phyloP scores from a whole-genome alignment of 441 rosid genomes.

The Hura crepitans region DNA sequence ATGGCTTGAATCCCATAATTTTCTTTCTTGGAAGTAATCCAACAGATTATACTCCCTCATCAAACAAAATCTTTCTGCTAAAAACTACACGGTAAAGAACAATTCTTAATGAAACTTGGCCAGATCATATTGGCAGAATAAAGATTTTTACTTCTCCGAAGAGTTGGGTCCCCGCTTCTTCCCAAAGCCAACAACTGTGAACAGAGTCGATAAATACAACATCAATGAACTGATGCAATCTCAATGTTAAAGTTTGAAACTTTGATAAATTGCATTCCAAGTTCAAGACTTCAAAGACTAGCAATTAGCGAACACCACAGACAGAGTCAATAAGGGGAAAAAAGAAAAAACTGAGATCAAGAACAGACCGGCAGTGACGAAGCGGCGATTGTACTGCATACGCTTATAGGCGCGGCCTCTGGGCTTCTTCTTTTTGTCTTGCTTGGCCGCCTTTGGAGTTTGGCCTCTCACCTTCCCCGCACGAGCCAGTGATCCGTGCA shows the following conservation, averaged over 20 bases:
- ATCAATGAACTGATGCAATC: neutral
- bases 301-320: too few relatives aligned
- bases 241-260: neutral
- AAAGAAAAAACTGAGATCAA: neutral
- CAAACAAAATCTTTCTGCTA: neutral
- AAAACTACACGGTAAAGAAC: neutral
- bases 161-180: constrained; percentile 57
- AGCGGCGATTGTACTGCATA: constrained; percentile 74
- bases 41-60: neutral
- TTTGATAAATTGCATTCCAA: neutral
- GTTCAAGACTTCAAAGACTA: neutral
- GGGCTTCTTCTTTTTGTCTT: constrained; percentile 81
- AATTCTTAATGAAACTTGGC: neutral
- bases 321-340: too few relatives aligned
- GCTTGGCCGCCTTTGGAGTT: constrained; percentile 70
- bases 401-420: constrained; percentile 74
- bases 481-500: constrained; percentile 84
- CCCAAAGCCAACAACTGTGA: constrained; percentile 47
- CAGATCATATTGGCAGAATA: neutral
- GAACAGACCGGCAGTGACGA: constrained; percentile 67
- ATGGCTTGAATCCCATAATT: too few relatives aligned
- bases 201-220: neutral
- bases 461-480: constrained; percentile 79
- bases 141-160: constrained; percentile 40
- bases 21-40: neutral